phyloP scores from a whole-genome alignment of 2,329 filamentous ascomycete genomes.

The Ceratocystis ficicola region DNA sequence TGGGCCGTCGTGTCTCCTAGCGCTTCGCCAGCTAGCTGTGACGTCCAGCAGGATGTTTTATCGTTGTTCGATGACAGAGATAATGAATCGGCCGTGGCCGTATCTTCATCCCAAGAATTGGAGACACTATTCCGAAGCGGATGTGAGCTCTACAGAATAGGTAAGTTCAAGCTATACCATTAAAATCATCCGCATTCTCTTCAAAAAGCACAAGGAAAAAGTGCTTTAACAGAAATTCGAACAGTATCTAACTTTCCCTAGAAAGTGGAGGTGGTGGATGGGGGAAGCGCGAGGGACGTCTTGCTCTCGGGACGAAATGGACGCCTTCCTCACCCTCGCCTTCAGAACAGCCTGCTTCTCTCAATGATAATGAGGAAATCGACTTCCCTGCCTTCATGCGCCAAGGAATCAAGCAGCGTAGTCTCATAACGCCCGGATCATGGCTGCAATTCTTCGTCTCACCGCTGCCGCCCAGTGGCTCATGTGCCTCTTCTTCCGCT shows the following conservation, averaged over 20 bases:
- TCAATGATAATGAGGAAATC: slow-evolving; percentile 25
- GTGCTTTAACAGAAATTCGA: not conserved
- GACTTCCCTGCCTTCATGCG: slow-evolving; percentile 28
- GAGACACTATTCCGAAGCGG: slow-evolving; percentile 23
- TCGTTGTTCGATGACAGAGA: slow-evolving; percentile 17
- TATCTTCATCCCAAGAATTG: not conserved
- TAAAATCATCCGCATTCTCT: no score
- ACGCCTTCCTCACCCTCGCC: slow-evolving; percentile 22
- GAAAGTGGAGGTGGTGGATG: slow-evolving; percentile 76
- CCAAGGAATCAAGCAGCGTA: slow-evolving; percentile 25
- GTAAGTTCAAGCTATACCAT: slow-evolving; percentile 29
- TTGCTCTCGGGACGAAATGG: slow-evolving; percentile 57
- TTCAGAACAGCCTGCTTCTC: slow-evolving; percentile 22
- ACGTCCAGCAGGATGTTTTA: slow-evolving; percentile 34
- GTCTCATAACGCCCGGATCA: slow-evolving; percentile 51
- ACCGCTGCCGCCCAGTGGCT: slow-evolving; percentile 24
- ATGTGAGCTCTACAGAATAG: slow-evolving; percentile 34
- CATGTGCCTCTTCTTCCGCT: slow-evolving; percentile 11
- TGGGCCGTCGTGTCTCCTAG: slow-evolving; percentile 49
- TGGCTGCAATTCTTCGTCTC: slow-evolving; percentile 54
- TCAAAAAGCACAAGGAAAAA: not conserved
- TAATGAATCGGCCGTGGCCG: slow-evolving; percentile 18
- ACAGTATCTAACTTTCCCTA: slow-evolving; percentile 24
- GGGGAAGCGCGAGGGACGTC: slow-evolving; percentile 65
- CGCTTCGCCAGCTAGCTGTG: slow-evolving; percentile 31